Conservation (phyloP, 345 rosid genomes). For the Carallia brachiata region DNA sequence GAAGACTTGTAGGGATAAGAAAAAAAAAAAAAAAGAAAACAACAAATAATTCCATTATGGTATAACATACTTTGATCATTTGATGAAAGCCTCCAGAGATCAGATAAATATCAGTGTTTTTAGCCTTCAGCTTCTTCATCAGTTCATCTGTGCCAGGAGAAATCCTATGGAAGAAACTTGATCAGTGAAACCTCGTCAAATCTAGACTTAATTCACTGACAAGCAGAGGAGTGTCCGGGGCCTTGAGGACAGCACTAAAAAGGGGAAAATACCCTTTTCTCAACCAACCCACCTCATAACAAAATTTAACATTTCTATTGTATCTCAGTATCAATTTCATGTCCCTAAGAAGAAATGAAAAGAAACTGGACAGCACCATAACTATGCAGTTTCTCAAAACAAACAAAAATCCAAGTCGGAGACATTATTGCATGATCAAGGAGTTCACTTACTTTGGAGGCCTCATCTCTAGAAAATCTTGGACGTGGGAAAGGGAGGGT, state of each 20-base stretch:
- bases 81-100: slow-evolving; percentile 95
- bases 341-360: too few species aligned
- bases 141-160: slow-evolving; percentile 83
- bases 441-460: slow-evolving; percentile 66
- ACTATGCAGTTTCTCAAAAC: background rate
- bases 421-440: background rate
- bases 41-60: background rate
- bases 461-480: slow-evolving; percentile 66
- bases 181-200: too few species aligned
- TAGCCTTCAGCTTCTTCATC: slow-evolving; percentile 70
- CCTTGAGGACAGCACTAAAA: background rate
- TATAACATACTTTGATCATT: slow-evolving; percentile 80
- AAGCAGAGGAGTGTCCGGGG: too few species aligned
- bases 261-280: background rate
- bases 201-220: too few species aligned
- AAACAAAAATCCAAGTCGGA: background rate
- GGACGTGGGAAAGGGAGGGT: slow-evolving; percentile 73
- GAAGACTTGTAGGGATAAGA: background rate
- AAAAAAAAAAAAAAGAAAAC: background rate
- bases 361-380: too few species aligned
- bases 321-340: background rate
- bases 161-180: slow-evolving; percentile 37
- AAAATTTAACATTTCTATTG: too few species aligned
- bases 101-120: slow-evolving; percentile 60
- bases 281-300: too few species aligned